Base-by-base conservation (phyloP, 805 yeast genomes). In the Saccharomyces mikatae region DNA sequence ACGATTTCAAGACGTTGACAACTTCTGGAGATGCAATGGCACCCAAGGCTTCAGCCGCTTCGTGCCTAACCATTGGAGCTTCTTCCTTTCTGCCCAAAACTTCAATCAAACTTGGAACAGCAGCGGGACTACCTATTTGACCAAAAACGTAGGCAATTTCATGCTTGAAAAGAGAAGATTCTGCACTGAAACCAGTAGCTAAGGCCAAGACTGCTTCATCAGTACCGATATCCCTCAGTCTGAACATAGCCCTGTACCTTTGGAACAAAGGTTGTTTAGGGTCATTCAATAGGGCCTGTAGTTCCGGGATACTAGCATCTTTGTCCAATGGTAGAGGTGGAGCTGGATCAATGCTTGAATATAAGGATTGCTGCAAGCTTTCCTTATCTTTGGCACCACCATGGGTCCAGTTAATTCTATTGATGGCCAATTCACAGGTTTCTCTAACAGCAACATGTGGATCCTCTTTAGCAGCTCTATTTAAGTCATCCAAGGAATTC, bases 41-140 rank as follows among this genome's bases (percentile, higher is more conserved):
- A 28, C 99, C 99, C 64, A 95, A 79, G 27, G 99, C 99, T 75
- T 94, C 99, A 27, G 98, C 99, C 55, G 98, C 99, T 75, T 94
- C 99, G 70, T 94, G 99, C 75, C 99, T 86, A 32, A 95, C 99
- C 99, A 94, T 94, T 59, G 95, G 96, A 52, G 96, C 98, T 75
- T 94, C 97, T 14, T 73, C 67, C 56, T 78, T 80, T 70, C 88
- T 82, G 62, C 83, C 83, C 63, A 95, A 79, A 2, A 94, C 89
- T 73, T 88, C 84, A 55, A 89, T 79, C 58, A 95, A 80, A 22
- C 92, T 77, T 44, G 97, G 96, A 36, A 94, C 96, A 41, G 95
- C 84, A 41, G 84, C 88, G 28, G 98, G 97, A 72, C 88, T 89
- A 70, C 96, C 87, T 69, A 94, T 78, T 76, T 94, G 99, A 52